Percentiles rank a stretch among this genome's conserved stretches.
These are phyloP conservation scores for Rhodotorula mucilaginosa DNA, from an alignment of 1,284 basidiomycete genomes.

Conservation along the genomic window DNA sequence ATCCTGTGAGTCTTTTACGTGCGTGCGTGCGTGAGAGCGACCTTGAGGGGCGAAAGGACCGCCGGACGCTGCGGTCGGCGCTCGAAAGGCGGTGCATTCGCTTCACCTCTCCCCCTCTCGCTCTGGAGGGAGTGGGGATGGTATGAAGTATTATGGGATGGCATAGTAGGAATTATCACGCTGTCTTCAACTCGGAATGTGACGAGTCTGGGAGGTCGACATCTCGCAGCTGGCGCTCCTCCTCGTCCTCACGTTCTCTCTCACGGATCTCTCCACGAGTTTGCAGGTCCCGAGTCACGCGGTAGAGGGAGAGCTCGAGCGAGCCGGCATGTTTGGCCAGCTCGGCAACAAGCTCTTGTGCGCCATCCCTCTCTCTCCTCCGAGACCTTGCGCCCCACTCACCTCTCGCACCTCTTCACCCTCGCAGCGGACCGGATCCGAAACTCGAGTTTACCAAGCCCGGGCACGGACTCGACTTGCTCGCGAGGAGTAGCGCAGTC, in stretches of 20 bases:
- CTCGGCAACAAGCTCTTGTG: conserved; percentile 29
- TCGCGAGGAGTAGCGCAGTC: conserved; percentile 60
- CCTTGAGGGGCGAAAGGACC: not conserved
- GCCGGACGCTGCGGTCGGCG: no score
- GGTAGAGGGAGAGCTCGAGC: no score
- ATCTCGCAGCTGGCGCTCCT: not conserved
- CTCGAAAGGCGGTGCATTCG: not conserved
- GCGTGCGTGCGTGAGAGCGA: not conserved
- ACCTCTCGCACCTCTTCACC: not conserved
- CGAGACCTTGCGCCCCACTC: not conserved
- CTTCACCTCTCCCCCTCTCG: not conserved
- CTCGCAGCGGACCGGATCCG: conserved; percentile 59
- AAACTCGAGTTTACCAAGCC: conserved; percentile 83
- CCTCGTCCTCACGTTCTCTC: not conserved
- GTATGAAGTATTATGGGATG: not conserved
- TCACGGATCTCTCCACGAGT: no score
- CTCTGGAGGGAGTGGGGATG: not conserved
- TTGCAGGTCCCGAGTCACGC: no score
- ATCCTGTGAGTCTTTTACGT: not conserved
- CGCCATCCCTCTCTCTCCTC: not conserved
- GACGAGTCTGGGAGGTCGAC: not conserved
- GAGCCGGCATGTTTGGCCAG: conserved; percentile 8
- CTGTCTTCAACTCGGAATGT: no score
- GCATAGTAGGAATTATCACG: not conserved
- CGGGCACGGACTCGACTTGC: conserved; percentile 69